Evolutionary conservation across 345 rosid species (phyloP).

Genomic region (Trapa incisa): DNA sequence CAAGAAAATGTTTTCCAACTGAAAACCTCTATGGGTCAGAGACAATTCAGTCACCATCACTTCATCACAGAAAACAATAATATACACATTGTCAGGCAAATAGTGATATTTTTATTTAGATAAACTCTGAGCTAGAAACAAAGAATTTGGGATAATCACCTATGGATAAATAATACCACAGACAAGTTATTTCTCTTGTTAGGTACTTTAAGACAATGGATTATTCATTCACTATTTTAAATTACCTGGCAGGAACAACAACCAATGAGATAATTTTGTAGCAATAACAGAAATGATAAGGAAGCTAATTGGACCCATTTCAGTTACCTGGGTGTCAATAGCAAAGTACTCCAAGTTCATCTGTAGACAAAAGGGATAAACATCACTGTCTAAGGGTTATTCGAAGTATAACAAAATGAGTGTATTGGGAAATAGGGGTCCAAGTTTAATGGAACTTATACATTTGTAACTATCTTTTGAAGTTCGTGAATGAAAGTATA

Average conservation of each 20-base stretch:
- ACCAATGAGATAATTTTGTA: background rate
- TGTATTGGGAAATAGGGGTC: too few species aligned
- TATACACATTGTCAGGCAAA: background rate
- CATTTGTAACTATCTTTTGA: too few species aligned
- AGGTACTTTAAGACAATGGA: background rate
- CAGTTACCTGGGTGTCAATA: constrained; percentile 82
- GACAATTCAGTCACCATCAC: background rate
- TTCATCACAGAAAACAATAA: background rate
- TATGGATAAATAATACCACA: background rate
- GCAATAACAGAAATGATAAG: background rate
- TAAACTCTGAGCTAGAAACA: background rate
- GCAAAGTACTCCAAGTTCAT: constrained; percentile 99
- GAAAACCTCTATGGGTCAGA: background rate
- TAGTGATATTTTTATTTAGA: background rate
- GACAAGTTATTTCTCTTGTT: background rate
- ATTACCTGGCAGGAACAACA: background rate
- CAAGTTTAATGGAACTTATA: too few species aligned
- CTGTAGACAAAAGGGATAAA: constrained; percentile 28
- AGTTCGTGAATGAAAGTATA: too few species aligned
- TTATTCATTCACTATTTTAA: background rate
- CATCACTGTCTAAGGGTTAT: constrained; percentile 7
- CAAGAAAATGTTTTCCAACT: background rate
- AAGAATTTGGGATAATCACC: background rate
- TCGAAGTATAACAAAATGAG: background rate
- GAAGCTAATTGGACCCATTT: background rate